Evolutionary conservation across 75 land plant species (phyloP).

Genomic region (Isoetes taiwanensis): DNA sequence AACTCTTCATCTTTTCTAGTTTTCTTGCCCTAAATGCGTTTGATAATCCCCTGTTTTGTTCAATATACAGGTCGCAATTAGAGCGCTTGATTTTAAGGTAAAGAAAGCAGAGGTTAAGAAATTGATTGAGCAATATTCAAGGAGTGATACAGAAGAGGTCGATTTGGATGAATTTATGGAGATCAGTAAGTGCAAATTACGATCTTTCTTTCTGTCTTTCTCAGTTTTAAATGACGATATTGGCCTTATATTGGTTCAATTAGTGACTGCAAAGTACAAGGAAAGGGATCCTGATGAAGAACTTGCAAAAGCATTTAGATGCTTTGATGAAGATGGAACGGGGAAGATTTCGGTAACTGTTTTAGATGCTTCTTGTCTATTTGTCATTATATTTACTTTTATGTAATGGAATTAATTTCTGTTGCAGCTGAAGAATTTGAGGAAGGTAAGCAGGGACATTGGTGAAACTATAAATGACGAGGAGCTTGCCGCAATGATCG

Average conservation of each 20-base stretch:
- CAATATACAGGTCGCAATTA: constrained; percentile 22
- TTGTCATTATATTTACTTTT: not conserved
- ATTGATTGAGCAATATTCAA: constrained; percentile 24
- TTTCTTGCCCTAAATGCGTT: too few species aligned
- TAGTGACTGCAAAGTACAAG: constrained; percentile 25
- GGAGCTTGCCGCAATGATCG: constrained; percentile 27
- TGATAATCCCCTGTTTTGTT: not conserved
- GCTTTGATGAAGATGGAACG: constrained; percentile 30
- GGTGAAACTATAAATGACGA: constrained; percentile 27
- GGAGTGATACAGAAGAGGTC: constrained; percentile 18
- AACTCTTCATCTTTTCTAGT: too few species aligned
- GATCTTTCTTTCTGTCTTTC: not conserved
- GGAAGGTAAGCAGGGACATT: constrained; percentile 26
- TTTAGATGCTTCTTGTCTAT: not conserved
- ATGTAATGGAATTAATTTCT: not conserved
- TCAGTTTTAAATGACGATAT: not conserved
- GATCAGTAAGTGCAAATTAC: constrained; percentile 13
- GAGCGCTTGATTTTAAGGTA: constrained; percentile 27
- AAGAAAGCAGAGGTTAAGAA: constrained; percentile 25
- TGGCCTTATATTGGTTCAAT: not conserved
- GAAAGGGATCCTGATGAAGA: constrained; percentile 30
- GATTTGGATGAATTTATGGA: constrained; percentile 26
- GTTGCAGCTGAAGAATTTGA: constrained; percentile 23
- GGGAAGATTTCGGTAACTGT: constrained; percentile 26
- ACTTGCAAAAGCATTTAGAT: constrained; percentile 22